phyloP scores from a whole-genome alignment of 768 basidiomycete species.

The Sporobolomyces phaffii region DNA sequence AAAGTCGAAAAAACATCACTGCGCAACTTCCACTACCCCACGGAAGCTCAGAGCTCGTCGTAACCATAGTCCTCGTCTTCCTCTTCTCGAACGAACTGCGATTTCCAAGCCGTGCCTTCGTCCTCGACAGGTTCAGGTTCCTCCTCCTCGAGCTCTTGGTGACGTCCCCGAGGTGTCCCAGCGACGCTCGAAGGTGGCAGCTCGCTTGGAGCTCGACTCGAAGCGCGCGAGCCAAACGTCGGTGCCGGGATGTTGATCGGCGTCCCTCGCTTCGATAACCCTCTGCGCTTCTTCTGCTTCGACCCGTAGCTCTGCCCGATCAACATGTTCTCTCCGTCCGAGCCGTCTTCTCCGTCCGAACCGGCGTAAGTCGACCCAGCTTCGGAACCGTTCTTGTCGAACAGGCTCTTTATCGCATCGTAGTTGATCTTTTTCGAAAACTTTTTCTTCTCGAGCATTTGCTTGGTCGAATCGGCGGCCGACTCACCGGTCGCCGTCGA shows the following conservation, averaged over 20 bases:
- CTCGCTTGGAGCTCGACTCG: slow-evolving; percentile 17
- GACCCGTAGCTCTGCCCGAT: slow-evolving; percentile 19
- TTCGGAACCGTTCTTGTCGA: slow-evolving; percentile 45
- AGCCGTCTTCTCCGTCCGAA: slow-evolving; percentile 3
- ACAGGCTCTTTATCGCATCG: slow-evolving; percentile 74
- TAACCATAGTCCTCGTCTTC: slow-evolving; percentile 48
- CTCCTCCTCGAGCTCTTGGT: slow-evolving; percentile 47
- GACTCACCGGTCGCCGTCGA: slow-evolving; percentile 64
- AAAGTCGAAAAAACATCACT: too few species aligned
- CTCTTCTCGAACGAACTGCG: slow-evolving; percentile 11
- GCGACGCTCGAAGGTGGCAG: neutral
- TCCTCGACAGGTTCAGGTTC: slow-evolving; percentile 44
- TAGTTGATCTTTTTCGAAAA: slow-evolving; percentile 94
- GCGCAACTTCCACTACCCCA: too few species aligned
- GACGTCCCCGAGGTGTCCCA: neutral
- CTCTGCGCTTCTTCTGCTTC: slow-evolving; percentile 1
- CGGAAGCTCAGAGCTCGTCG: slow-evolving; percentile 32
- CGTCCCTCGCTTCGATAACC: neutral
- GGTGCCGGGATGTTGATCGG: slow-evolving; percentile 29
- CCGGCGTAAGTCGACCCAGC: slow-evolving; percentile 14
- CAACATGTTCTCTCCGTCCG: slow-evolving; percentile 20
- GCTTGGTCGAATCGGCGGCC: slow-evolving; percentile 68
- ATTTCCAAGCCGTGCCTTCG: slow-evolving; percentile 54
- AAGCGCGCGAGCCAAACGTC: slow-evolving; percentile 24
- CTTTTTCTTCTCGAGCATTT: slow-evolving; percentile 70